Base-by-base conservation (phyloP, 768 basidiomycete species). In the Russula brevipes region DNA sequence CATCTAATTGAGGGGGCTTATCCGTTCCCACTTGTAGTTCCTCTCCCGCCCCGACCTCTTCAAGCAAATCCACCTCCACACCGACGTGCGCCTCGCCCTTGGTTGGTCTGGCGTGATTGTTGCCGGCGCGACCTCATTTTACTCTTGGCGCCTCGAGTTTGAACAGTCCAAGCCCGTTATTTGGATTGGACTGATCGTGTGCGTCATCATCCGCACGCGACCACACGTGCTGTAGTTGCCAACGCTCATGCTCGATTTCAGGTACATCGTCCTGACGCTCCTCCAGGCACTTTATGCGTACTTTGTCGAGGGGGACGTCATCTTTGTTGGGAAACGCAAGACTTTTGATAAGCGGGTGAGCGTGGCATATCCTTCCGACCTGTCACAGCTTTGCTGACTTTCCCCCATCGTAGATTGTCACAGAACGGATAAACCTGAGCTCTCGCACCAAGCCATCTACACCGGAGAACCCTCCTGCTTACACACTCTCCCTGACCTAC, bases 311-410 rank as follows among this genome's bases (percentile, higher is more conserved):
- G 86, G 88, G 39, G 81, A 89, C 62, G 87, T 84, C 57, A 85
- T 96, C 63, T 98, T 93, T 72, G 85, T 89, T 31, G 94, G 94
- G 41, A 91, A 88, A 72, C 85, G 94, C 66, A 94, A 95, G 76
- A 88, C 90, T 16, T 85, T 96, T 66, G 89, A 90, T 16, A 93
- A 91, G 73, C 82, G 91, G 62, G 91, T 92, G 67, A 63, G 86
- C 77, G 24, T 54, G 42, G 7, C 3, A n/a, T 14, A 24, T 31
- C 14, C 33, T 47, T 17, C 30, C 16, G 61, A 31, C 54, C 33
- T 55, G 4, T 30, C 49, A 31, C 11, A 55, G 45, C 51, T 42
- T 19, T 66, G 46, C 33, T 58, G 62, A 50, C 38, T 30, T 7
- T 64, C 5, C 50, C 50, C 24, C 24, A 49, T 44, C 5, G 10